Conservation (phyloP, 805 yeast species). For the Maudiozyma serrabonitensis region DNA sequence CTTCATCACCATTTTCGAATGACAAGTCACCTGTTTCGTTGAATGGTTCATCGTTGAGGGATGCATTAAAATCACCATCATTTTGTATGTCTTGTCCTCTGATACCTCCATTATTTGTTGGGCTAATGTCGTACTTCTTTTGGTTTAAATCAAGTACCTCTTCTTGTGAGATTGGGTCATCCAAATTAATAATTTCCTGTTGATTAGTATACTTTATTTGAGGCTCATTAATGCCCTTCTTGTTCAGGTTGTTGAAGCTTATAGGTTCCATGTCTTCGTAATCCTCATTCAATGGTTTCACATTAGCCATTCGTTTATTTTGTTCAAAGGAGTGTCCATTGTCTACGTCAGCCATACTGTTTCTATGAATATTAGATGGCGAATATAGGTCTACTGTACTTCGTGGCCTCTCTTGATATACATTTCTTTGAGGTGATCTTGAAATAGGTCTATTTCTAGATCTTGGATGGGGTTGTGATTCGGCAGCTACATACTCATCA, state of each 20-base stretch:
- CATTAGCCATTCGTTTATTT: neutral
- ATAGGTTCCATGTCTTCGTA: conserved; percentile 2
- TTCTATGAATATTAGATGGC: neutral
- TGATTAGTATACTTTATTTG: neutral
- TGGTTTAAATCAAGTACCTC: neutral
- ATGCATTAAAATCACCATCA: conserved; percentile 5
- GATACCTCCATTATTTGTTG: neutral
- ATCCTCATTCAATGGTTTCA: neutral
- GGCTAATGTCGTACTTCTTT: too few species aligned
- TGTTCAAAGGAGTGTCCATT: neutral
- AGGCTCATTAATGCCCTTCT: neutral
- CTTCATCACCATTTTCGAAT: conserved; percentile 28
- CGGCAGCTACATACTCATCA: neutral
- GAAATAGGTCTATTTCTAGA: neutral
- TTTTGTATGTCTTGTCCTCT: neutral
- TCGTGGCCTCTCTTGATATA: neutral
- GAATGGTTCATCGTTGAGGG: conserved; percentile 13
- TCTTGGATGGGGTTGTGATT: neutral
- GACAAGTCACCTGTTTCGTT: conserved; percentile 26
- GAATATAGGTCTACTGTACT: neutral
- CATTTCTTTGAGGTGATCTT: conserved; percentile 2
- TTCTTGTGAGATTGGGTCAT: neutral
- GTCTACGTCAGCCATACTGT: neutral
- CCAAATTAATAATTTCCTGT: neutral
- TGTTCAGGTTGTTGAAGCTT: conserved; percentile 4